Conservation (phyloP, 2,329 filamentous ascomycete genomes). For the Fragosphaeria purpurea region DNA sequence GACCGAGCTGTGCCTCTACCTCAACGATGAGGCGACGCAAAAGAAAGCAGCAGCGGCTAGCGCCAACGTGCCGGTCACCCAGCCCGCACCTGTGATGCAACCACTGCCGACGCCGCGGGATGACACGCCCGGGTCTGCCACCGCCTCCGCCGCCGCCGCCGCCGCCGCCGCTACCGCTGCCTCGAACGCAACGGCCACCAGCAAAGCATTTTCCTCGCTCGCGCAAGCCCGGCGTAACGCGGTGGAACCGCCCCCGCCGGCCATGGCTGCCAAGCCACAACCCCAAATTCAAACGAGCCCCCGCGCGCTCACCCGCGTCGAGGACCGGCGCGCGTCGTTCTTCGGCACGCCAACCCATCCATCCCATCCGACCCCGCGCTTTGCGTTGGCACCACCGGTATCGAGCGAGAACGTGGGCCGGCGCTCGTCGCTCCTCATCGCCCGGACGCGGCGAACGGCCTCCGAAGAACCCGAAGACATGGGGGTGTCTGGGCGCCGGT, state of each 20-base stretch:
- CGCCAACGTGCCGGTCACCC: neutral
- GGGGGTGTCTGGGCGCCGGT: conserved; percentile 30
- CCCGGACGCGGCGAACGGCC: conserved; percentile 33
- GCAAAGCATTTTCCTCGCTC: conserved; percentile 8
- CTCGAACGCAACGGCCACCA: conserved; percentile 7
- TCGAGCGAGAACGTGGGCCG: conserved; percentile 33
- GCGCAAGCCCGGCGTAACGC: conserved; percentile 6
- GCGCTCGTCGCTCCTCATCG: conserved; percentile 40
- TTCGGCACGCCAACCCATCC: conserved; percentile 35
- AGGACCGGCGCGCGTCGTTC: conserved; percentile 41
- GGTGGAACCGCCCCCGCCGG: conserved; percentile 32
- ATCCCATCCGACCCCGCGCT: conserved; percentile 37
- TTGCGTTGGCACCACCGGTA: conserved; percentile 27
- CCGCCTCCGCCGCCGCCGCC: neutral
- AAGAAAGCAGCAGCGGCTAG: conserved; percentile 19
- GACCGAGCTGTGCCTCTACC: conserved; percentile 81
- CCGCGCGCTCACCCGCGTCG: conserved; percentile 26
- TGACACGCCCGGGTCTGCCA: conserved; percentile 7
- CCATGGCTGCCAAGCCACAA: conserved; percentile 24
- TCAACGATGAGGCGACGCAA: conserved; percentile 51
- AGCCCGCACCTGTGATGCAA: neutral
- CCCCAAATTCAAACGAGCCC: conserved; percentile 23
- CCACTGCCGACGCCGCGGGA: neutral
- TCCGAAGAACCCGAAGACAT: conserved; percentile 37
- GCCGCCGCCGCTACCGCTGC: neutral